A percentile compares a stretch with the other conserved stretches of the same genome.
Conservation (phyloP, 169 alveolate species). For the Eimeria necatrix region DNA sequence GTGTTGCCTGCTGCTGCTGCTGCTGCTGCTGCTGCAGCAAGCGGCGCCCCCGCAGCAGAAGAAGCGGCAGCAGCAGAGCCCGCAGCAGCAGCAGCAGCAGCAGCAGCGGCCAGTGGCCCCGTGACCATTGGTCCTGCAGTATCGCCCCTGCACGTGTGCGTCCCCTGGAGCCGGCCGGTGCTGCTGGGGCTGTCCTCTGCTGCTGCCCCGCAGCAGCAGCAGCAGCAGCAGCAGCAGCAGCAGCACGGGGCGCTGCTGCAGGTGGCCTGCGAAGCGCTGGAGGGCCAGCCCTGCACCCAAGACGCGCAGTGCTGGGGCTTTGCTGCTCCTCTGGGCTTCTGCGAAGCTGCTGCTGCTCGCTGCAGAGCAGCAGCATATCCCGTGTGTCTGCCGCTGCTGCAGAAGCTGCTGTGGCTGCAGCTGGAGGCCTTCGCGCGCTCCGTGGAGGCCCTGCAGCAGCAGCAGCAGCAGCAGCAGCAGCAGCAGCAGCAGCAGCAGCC, state of each 20-base stretch:
- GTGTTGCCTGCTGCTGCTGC: conserved; percentile 30
- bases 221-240: conserved; percentile 4
- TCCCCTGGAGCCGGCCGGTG: conserved; percentile 40
- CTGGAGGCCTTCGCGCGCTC: conserved; percentile 31
- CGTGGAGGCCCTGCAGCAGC: conserved; percentile 11
- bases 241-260: conserved; percentile 15
- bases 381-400: conserved; percentile 39
- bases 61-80: not conserved
- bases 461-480: conserved; percentile 55
- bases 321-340: conserved; percentile 14
- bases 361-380: conserved; percentile 30
- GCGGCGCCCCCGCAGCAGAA: not conserved
- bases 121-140: conserved; percentile 50
- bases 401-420: conserved; percentile 21
- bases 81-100: conserved; percentile 9
- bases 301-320: conserved; percentile 59
- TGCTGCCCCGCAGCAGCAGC: not conserved
- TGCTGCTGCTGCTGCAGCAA: not conserved
- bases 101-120: not conserved
- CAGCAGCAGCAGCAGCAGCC: conserved; percentile 58
- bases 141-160: conserved; percentile 50
- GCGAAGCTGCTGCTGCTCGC: not conserved
- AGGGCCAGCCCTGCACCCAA: conserved; percentile 40
- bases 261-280: conserved; percentile 27
- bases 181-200: conserved; percentile 5